Base-by-base conservation (phyloP, 306 rosid genomes). In the Pachyrhizus erosus region DNA sequence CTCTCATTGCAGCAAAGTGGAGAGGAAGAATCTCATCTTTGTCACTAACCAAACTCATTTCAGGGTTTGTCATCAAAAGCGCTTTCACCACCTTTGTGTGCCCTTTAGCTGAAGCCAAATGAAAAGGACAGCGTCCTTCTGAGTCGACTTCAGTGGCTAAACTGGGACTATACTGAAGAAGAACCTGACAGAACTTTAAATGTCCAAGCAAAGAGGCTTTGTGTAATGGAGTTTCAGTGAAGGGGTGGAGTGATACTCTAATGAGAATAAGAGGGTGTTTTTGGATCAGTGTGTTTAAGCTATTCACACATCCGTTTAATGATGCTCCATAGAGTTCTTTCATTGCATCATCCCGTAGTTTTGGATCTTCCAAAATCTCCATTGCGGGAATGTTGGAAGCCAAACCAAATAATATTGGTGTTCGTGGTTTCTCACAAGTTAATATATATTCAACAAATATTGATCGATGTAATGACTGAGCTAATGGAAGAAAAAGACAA, bases 81-180 rank as follows among this genome's bases (percentile, higher is more conserved):
- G 57, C 51, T 69, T 83, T 79, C 23, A 79, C 89, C 0, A 79
- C 51, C n/a, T 83, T 75, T 27, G 82, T 60, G 80, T 83, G 84
- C 1, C 87, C 89, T 29, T 60, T 65, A 5, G 73, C 79, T 0
- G 86, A 75, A 21, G 89, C 84, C 3, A 83, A 49, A 61, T 86
- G 87, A 79, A 86, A 84, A 83, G 89, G 82, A 10, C 58, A 67
- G 31, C 76, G 87, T 24, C 87, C 89, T 58, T 74, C 60, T 27
- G 82, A 79, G 77, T 82, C 43, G 8, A 49, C 65, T 75, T 82
- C 86, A 46, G 1, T 14, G 1, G 75, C 81, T 17, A 75, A 52
- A 60, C 24, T 27, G 1, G 73, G 83, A 40, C 76, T 75, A 4
- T 2, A 49, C 46, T 7, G 1, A 4, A 86, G 83, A 70, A 86